These are phyloP conservation scores for Persicaria tinctoria DNA, from an alignment of 148 eudicot species.

Conservation along the genomic window DNA sequence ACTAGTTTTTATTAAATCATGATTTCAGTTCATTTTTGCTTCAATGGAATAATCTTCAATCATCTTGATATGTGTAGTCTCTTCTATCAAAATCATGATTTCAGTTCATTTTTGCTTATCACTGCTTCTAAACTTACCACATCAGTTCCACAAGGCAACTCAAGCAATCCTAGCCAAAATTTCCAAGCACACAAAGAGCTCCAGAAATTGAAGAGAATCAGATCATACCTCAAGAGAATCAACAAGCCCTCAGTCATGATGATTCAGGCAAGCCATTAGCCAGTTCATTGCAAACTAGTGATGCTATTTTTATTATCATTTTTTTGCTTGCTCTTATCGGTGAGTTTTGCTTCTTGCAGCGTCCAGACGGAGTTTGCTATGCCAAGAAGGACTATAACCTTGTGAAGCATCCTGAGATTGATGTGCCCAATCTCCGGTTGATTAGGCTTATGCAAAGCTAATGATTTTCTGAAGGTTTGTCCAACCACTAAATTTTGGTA, in stretches of 20 bases:
- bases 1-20: not conserved
- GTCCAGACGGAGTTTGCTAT: slow-evolving; percentile 98
- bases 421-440: too few relatives aligned
- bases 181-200: slow-evolving; percentile 51
- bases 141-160: slow-evolving; percentile 16
- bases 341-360: slow-evolving; percentile 33
- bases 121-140: slow-evolving; percentile 27
- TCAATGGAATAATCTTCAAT: slow-evolving; percentile 26
- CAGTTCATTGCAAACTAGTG: not conserved
- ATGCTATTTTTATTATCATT: not conserved
- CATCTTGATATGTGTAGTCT: slow-evolving; percentile 37
- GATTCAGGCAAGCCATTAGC: slow-evolving; percentile 48
- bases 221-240: slow-evolving; percentile 56
- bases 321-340: slow-evolving; percentile 3
- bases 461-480: too few relatives aligned
- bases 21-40: too few relatives aligned
- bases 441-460: too few relatives aligned
- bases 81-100: too few relatives aligned
- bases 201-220: slow-evolving; percentile 43
- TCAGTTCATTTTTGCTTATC: slow-evolving; percentile 38
- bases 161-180: slow-evolving; percentile 40
- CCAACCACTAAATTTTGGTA: too few relatives aligned
- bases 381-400: too few relatives aligned
- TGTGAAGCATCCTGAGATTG: too few relatives aligned
- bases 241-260: slow-evolving; percentile 86